Evolutionary conservation across 1,139 yeast species (phyloP).

Genomic region (Wickerhamiella pararugosa): DNA sequence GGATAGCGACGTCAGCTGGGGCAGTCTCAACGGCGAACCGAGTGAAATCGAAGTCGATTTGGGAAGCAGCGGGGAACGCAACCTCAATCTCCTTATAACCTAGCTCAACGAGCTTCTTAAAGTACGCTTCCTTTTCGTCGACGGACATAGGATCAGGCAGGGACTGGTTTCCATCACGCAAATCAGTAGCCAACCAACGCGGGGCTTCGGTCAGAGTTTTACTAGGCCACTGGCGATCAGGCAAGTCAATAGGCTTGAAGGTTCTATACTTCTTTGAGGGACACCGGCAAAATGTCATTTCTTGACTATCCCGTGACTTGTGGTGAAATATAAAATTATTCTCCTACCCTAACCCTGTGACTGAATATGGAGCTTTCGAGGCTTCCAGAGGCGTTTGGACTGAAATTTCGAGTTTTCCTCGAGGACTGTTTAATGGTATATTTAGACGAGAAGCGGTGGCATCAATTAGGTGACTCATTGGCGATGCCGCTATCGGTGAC

Average conservation of each 20-base stretch:
- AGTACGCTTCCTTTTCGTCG: conserved; percentile 76
- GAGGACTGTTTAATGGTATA: no score
- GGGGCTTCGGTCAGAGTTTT: conserved; percentile 67
- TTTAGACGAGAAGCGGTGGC: no score
- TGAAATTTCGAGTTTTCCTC: no score
- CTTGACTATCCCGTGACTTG: not conserved
- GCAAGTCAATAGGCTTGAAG: conserved; percentile 50
- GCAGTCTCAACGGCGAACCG: conserved; percentile 83
- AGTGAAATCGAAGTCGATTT: conserved; percentile 90
- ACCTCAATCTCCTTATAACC: conserved; percentile 97
- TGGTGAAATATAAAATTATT: no score
- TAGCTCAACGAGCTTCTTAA: conserved; percentile 68
- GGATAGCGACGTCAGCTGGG: conserved; percentile 85
- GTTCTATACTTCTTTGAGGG: conserved; percentile 42
- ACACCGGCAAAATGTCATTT: conserved; percentile 6
- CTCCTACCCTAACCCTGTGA: no score
- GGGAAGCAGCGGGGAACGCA: conserved; percentile 91
- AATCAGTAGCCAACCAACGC: conserved; percentile 90
- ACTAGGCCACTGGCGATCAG: conserved; percentile 80
- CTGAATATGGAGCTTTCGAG: no score
- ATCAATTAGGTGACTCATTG: no score
- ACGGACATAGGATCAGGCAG: conserved; percentile 95
- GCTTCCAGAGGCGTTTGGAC: no score
- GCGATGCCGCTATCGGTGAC: no score
- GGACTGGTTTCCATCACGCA: conserved; percentile 94